Conservation (phyloP, 176 grass and related monocot genomes). For the Poa pratensis region DNA sequence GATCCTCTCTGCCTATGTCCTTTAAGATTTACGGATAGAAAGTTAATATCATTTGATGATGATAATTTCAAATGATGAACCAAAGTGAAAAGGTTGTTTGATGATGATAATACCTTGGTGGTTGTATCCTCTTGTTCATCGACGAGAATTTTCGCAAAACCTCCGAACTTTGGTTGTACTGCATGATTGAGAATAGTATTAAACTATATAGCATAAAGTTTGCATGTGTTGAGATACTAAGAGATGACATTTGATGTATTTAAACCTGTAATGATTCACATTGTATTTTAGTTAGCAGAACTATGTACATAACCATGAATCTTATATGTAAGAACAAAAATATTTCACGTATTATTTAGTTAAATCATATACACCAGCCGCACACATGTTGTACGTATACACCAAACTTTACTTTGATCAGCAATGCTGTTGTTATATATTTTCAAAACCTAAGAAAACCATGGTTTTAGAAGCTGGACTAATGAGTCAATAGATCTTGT, state of each 20-base stretch:
- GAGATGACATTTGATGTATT: not conserved
- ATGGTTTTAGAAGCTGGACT: too few species aligned
- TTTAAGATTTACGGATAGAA: not conserved
- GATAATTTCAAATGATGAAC: not conserved
- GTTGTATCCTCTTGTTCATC: conserved; percentile 9
- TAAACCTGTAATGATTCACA: not conserved
- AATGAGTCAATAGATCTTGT: too few species aligned
- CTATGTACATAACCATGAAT: not conserved
- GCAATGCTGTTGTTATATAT: too few species aligned
- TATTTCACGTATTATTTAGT: not conserved
- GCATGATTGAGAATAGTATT: not conserved
- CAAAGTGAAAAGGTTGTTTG: not conserved
- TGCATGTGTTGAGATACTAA: not conserved
- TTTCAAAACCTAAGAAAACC: too few species aligned
- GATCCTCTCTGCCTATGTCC: not conserved
- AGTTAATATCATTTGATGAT: not conserved
- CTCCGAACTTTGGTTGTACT: conserved; percentile 35
- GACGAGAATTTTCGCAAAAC: conserved; percentile 38
- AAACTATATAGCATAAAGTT: not conserved
- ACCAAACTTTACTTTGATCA: not conserved
- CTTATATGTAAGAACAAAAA: not conserved
- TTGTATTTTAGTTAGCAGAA: not conserved
- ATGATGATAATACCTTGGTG: not conserved
- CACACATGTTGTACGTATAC: not conserved
- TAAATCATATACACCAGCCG: not conserved